Evolutionary conservation across 768 basidiomycete species (phyloP).

Genomic region (Leccinum imitatum): DNA sequence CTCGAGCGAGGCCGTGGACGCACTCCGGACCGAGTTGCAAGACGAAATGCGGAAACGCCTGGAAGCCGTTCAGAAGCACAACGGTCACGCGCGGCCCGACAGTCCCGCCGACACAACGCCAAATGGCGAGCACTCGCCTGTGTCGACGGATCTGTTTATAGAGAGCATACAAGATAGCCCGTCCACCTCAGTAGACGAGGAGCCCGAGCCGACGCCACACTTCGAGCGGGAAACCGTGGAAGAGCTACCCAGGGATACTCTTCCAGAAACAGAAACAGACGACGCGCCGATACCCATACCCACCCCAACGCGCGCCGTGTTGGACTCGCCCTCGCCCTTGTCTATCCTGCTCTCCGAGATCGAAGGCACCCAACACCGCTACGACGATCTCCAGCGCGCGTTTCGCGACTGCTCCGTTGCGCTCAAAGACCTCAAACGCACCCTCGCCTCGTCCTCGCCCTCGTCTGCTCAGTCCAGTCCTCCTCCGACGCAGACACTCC

Average conservation of each 20-base stretch:
- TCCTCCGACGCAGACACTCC: neutral
- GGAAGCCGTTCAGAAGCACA: conserved; percentile 20
- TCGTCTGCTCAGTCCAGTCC: neutral
- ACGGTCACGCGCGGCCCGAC: neutral
- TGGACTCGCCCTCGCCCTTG: neutral
- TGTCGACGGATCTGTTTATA: no score
- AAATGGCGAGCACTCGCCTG: no score
- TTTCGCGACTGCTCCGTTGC: conserved; percentile 72
- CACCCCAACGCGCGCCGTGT: neutral
- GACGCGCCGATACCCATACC: neutral
- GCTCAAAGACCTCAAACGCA: conserved; percentile 53
- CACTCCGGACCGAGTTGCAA: conserved; percentile 58
- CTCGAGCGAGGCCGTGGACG: conserved; percentile 48
- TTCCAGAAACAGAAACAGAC: neutral
- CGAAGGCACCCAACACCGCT: conserved; percentile 46
- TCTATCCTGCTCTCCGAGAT: conserved; percentile 50
- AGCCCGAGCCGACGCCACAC: neutral
- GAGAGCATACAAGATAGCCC: neutral
- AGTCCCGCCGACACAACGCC: neutral
- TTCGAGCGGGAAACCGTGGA: neutral
- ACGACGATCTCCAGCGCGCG: conserved; percentile 57
- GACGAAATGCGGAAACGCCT: conserved; percentile 53
- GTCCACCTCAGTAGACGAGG: conserved; percentile 14
- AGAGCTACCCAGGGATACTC: neutral
- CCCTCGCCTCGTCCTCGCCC: conserved; percentile 13